Percentiles rank a stretch among this genome's conserved stretches.
phyloP scores from a whole-genome alignment of 495 filamentous ascomycete species.

The Hypomontagnella submonticulosa region DNA sequence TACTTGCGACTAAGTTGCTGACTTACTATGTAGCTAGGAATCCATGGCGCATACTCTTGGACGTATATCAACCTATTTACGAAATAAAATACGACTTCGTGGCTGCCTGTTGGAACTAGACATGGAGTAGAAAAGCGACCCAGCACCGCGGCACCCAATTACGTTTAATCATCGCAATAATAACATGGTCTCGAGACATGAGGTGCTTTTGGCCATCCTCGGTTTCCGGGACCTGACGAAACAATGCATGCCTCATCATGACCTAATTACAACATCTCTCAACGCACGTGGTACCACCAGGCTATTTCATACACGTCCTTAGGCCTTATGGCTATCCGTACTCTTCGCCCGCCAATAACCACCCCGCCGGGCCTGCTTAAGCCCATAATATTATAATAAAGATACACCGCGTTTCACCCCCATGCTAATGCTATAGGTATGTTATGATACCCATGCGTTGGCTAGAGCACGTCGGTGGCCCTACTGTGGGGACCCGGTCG shows the following conservation, averaged over 20 bases:
- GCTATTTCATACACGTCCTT: background rate
- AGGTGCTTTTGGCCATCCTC: constrained; percentile 2
- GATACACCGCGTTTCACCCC: constrained; percentile 4
- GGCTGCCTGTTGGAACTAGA: constrained; percentile 10
- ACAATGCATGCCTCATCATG: constrained; percentile 12
- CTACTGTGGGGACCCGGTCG: too few relatives aligned
- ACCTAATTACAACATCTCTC: constrained; percentile 14
- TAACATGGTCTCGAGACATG: constrained; percentile 13
- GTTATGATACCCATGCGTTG: constrained; percentile 4
- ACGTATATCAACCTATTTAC: background rate
- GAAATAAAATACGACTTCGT: too few relatives aligned
- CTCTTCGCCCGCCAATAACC: too few relatives aligned
- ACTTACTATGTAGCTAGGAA: background rate
- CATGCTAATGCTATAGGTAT: constrained; percentile 3
- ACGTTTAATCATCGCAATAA: constrained; percentile 1
- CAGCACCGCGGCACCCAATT: constrained; percentile 36
- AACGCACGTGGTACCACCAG: constrained; percentile 24
- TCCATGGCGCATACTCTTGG: constrained; percentile 1
- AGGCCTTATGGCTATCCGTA: too few relatives aligned
- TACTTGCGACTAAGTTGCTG: constrained; percentile 16
- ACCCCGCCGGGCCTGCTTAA: too few relatives aligned
- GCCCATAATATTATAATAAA: too few relatives aligned
- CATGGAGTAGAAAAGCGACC: constrained; percentile 24
- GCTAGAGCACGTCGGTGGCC: too few relatives aligned
- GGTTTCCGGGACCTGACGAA: constrained; percentile 23